These are phyloP conservation scores for Pontederia crassipes DNA, from an alignment of 176 grass and related monocot species.

Conservation along the genomic window DNA sequence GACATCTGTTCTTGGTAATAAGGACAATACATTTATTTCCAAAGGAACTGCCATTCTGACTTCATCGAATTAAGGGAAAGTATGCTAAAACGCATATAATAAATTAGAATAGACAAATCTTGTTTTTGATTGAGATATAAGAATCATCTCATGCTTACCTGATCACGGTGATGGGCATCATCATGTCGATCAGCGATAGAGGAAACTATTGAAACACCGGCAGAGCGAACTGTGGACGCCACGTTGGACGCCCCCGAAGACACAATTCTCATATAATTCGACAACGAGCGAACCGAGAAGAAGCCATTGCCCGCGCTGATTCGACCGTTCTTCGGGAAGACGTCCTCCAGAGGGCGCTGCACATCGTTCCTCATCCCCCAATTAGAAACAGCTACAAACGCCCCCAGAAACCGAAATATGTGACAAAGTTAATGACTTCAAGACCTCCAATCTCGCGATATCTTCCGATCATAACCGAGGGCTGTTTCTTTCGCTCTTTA, in stretches of 20 bases:
- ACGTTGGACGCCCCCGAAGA: constrained; percentile 85
- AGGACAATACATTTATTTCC: too few species aligned
- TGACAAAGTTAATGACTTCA: too few species aligned
- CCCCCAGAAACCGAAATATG: not conserved
- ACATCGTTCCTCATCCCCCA: constrained; percentile 58
- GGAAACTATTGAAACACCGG: constrained; percentile 46
- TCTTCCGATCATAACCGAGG: constrained; percentile 9
- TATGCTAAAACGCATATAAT: too few species aligned
- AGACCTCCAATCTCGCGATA: not conserved
- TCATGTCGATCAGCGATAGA: constrained; percentile 67
- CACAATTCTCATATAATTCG: constrained; percentile 80
- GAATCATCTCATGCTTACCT: constrained; percentile 24
- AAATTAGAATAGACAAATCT: too few species aligned
- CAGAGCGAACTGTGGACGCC: constrained; percentile 59
- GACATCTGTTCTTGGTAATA: too few species aligned
- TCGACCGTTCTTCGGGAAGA: constrained; percentile 3
- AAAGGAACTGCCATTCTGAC: too few species aligned
- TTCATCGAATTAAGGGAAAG: too few species aligned
- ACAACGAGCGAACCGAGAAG: constrained; percentile 62
- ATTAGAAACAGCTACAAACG: not conserved
- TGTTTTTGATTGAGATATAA: not conserved
- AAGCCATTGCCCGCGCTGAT: constrained; percentile 28
- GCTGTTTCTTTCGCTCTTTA: constrained; percentile 10
- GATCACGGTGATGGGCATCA: constrained; percentile 46
- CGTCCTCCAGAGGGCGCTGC: constrained; percentile 29